Conservation (phyloP, 2,329 filamentous ascomycete genomes). For the Phaeosphaeria sp. region DNA sequence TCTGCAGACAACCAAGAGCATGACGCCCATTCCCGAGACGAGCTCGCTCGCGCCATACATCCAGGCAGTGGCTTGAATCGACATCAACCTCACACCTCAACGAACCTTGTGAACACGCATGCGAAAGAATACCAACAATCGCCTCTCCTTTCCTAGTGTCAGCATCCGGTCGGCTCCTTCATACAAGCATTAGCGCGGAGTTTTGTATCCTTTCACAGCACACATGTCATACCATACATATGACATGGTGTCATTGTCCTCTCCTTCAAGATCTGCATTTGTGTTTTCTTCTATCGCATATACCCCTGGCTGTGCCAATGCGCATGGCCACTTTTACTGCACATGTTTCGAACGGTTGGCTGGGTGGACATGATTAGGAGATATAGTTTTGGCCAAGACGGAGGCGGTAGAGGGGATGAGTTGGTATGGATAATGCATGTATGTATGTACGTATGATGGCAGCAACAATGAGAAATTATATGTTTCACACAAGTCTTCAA, state of each 20-base stretch:
- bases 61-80: constrained; percentile 12
- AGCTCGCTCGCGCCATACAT: constrained; percentile 30
- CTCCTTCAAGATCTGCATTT: not conserved
- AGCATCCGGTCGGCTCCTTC: not conserved
- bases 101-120: no score
- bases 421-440: not conserved
- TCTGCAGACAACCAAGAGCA: constrained; percentile 16
- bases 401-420: not conserved
- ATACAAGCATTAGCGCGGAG: not conserved
- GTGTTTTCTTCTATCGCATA: not conserved
- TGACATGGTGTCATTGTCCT: not conserved
- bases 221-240: not conserved
- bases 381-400: not conserved
- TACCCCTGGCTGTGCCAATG: not conserved
- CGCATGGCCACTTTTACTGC: not conserved
- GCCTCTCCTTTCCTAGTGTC: not conserved
- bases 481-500: not conserved
- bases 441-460: not conserved
- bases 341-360: not conserved
- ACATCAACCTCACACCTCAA: not conserved
- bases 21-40: constrained; percentile 23
- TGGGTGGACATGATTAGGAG: not conserved
- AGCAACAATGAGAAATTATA: not conserved
- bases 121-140: not conserved
- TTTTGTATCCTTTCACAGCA: not conserved